Evolutionary conservation across 805 yeast genomes (phyloP).

Genomic region (Starmerella khaoyaiensis): DNA sequence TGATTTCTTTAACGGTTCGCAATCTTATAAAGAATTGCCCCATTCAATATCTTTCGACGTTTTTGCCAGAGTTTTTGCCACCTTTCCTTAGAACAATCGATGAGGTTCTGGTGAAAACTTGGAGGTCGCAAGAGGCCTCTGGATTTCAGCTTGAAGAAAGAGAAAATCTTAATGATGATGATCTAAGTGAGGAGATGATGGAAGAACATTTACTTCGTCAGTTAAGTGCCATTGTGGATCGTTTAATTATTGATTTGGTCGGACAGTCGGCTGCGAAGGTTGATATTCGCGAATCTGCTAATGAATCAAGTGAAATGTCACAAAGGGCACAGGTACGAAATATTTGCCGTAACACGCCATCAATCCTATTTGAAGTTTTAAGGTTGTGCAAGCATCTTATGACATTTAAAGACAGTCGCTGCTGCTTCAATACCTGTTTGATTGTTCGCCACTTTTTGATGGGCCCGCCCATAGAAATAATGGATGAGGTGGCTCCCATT

Average conservation of each 20-base stretch:
- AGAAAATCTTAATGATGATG: slow-evolving; percentile 53
- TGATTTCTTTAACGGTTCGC: slow-evolving; percentile 78
- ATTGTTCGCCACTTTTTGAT: slow-evolving; percentile 57
- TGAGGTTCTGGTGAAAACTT: slow-evolving; percentile 53
- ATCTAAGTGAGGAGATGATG: slow-evolving; percentile 93
- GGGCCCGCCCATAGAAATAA: slow-evolving; percentile 41
- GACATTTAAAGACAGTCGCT: slow-evolving; percentile 75
- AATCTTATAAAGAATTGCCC: slow-evolving; percentile 87
- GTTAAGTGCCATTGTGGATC: slow-evolving; percentile 78
- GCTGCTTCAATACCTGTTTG: slow-evolving; percentile 80
- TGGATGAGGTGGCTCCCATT: slow-evolving; percentile 61
- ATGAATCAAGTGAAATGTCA: slow-evolving; percentile 30
- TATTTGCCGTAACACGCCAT: slow-evolving; percentile 49
- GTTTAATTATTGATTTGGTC: slow-evolving; percentile 73
- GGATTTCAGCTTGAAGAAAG: slow-evolving; percentile 33
- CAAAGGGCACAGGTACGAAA: slow-evolving; percentile 48
- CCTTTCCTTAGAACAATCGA: slow-evolving; percentile 62
- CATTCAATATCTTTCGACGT: slow-evolving; percentile 45
- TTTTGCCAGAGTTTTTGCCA: slow-evolving; percentile 69
- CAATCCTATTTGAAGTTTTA: slow-evolving; percentile 64
- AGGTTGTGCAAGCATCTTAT: slow-evolving; percentile 64
- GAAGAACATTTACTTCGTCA: slow-evolving; percentile 91
- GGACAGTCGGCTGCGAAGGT: slow-evolving; percentile 55
- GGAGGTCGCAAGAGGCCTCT: slow-evolving; percentile 52
- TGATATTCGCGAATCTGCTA: slow-evolving; percentile 27